Base-by-base conservation (phyloP, 192 early-diverging fungal species). In the Backusella morwellensis region DNA sequence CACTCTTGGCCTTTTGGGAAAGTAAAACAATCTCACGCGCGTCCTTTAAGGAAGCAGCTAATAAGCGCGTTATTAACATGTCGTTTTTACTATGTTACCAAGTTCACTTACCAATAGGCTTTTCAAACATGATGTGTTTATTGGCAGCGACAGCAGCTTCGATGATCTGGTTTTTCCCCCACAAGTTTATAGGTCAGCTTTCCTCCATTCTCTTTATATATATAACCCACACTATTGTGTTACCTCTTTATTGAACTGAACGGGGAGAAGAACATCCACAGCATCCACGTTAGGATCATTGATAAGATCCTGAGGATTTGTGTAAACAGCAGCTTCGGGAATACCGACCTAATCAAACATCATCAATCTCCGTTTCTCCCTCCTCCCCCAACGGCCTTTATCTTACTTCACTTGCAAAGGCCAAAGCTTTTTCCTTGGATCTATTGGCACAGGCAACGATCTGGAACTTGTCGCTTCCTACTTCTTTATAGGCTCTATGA, bases 361-460 rank as follows among this genome's bases (percentile, higher is more conserved):
- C 35, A 17, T 68, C n/a, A 68, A 21, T 68, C 19, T 1, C 19
- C n/a, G 1, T 40, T 40, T 11, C 38, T 11, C 38, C 1, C 38
- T 11, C 11, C 11, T 40, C 11, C 1, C 1, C 11, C 11, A 17
- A 19, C 17, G 0, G 9, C 32, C 35, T 8, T 68, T 35, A 17
- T 29, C 67, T 70, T 34, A 83, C 82, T 40, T 76, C 76, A 42
- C 69, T 56, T 59, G 82, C 82, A 68, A 83, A 80, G 35, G 80
- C 80, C 23, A 71, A 59, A 4, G 82, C 82, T 35, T 83, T 83
- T 14, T 83, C 82, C 35, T 73, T 76, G 23, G 82, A 83, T 41
- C 82, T 72, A 68, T 83, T 83, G n/a, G 72, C 52, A 72, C 82
- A 83, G 14, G 82, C 82, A 38, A 80, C 82, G 8, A 83, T 68